A percentile compares a stretch with the other conserved stretches of the same genome.
Conservation (phyloP, 768 basidiomycete genomes). For the Lactarius vividus region DNA sequence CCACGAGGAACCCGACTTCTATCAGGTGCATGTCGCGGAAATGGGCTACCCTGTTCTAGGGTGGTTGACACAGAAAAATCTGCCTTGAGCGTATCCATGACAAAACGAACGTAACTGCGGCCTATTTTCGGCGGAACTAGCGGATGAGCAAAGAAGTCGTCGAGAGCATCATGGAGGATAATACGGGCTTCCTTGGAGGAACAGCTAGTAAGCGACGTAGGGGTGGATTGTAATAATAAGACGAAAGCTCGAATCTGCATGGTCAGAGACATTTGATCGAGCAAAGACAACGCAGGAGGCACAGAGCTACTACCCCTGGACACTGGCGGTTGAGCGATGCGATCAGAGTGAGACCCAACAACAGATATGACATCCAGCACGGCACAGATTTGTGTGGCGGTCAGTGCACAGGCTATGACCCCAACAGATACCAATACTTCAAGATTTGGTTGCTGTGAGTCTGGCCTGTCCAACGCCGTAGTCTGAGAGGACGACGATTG, state of each 20-base stretch:
- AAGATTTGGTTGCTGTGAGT: constrained; percentile 20
- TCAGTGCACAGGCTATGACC: constrained; percentile 27
- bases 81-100: constrained; percentile 32
- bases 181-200: constrained; percentile 23
- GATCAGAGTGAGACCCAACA: constrained; percentile 30
- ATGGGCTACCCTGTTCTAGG: constrained; percentile 12
- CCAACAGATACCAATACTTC: constrained; percentile 21
- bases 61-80: constrained; percentile 22
- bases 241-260: constrained; percentile 45
- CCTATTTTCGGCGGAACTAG: constrained; percentile 53
- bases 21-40: not conserved
- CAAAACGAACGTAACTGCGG: constrained; percentile 50
- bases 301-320: constrained; percentile 27
- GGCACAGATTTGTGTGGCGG: constrained; percentile 16
- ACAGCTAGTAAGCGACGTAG: constrained; percentile 28
- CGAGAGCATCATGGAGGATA: constrained; percentile 18
- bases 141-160: constrained; percentile 55
- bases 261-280: constrained; percentile 36
- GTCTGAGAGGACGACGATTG: not conserved
- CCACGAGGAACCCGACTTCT: constrained; percentile 9
- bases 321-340: constrained; percentile 17
- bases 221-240: constrained; percentile 41
- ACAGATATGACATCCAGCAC: constrained; percentile 34
- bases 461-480: not conserved
- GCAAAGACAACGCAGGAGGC: constrained; percentile 27